Base-by-base conservation (phyloP, 192 early-diverging fungal species). In the Entomortierella beljakovae region DNA sequence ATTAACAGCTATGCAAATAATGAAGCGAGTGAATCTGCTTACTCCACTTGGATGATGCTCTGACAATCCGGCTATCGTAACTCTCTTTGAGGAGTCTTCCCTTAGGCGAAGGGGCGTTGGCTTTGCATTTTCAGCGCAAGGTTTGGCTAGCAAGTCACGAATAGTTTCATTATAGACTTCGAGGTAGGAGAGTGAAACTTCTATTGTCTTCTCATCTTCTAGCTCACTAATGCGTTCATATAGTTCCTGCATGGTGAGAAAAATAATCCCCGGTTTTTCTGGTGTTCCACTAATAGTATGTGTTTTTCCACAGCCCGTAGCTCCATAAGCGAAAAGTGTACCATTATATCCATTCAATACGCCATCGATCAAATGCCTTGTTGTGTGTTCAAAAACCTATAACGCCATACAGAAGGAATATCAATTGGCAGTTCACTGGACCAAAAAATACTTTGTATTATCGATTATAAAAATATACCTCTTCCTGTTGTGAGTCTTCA, bases 151-250 rank as follows among this genome's bases (percentile, higher is more conserved):
- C 37, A 99, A 83, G 73, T 99, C 97, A 9, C 93, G 90, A 43
- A 98, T 85, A 32, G 97, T 95, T 69, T 99, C 97, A 80, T 99
- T 98, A 81, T 99, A 96, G n/a, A 97, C 84, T 75, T 99, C 97
- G 31, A 99, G 62, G 80, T 96, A 98, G 2, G 96, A 95, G 2
- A 97, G 88, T 10, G 79, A 82, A 18, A 89, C 74, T 59, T 89
- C 82, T 16, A 80, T 26, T 61, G 95, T 92, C 18, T 90, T 93
- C 83, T 92, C 91, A 74, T 98, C 88, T 42, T 76, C 65, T 34
- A 95, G 74, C 43, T 84, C 82, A 79, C 90, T 83, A 11, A 93
- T 89, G 22, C 88, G 82, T 16, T 88, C 83, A 75, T 94, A 99
- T n/a, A 99, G 96, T 68, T 97, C 94, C 57, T 88, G 83, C 48